phyloP scores from a whole-genome alignment of 208 protist species.

The Tritrichomonas musculus region DNA sequence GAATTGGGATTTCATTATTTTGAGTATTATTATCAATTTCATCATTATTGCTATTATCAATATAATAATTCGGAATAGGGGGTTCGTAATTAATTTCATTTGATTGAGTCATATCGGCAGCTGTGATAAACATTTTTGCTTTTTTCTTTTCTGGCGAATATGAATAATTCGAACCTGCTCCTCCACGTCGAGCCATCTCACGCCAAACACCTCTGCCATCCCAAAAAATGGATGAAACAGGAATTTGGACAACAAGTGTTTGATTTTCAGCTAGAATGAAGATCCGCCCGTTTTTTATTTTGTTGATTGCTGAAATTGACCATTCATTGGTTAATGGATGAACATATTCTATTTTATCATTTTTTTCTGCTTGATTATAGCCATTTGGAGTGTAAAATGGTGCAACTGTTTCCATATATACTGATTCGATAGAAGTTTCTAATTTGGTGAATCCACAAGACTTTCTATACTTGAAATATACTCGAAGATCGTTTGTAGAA shows the following conservation, averaged over 20 bases:
- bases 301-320: neutral
- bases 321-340: neutral
- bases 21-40: too few species aligned
- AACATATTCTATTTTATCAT: neutral
- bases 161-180: neutral
- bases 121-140: neutral
- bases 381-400: neutral
- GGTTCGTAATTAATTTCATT: neutral
- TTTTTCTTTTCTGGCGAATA: neutral
- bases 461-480: constrained; percentile 1
- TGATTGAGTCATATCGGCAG: neutral
- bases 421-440: neutral
- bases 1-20: too few species aligned
- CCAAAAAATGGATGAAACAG: neutral
- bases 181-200: neutral
- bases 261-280: neutral
- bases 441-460: neutral
- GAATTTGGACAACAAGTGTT: neutral
- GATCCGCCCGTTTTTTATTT: neutral
- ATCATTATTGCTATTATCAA: neutral
- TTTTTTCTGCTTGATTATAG: neutral
- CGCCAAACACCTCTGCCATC: neutral
- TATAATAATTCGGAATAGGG: neutral
- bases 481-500: neutral
- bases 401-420: neutral